Evolutionary conservation across 2,329 filamentous ascomycete genomes (phyloP), one percentile per base, ranked within the genome.

Genomic region (Colletotrichum sp.): DNA sequence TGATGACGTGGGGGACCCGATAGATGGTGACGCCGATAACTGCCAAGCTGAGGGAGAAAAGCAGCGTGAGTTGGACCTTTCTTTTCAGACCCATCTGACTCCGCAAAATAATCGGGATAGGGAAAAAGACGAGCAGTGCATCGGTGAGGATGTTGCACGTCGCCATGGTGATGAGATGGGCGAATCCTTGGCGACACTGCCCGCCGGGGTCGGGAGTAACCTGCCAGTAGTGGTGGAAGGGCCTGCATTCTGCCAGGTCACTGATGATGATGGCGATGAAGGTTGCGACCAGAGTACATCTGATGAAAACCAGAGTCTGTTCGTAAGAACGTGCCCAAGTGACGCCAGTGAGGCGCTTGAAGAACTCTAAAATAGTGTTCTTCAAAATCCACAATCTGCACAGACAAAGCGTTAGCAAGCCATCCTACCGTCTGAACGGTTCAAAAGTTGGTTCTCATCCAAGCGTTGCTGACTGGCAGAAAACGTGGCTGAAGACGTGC

Each of bases 371-470:
- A 73, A 99, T 94, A 43, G 96, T 95, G 80, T 94, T 91, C 84
- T 99, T 99, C 78, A 97, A 92, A 79, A 94, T 93, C 97, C 97
- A 99, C 75, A 99, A 92, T 80, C 95, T 98, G 81, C n/a, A 78
- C 39, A 60, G 70, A 63, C 55, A 32, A 77, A 43, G 63, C 30
- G 81, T 86, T 78, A 85, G 82, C 77, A 59, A 72, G 48, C 71
- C 65, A 43, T 70, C 24, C 34, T 65, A 63, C 36, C 73, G 57
- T 43, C 30, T 28, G 8, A 32, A 32, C 61, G 68, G 72, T 52
- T n/a, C 30, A 21, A 71, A n/a, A 24, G 36, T 26, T 30, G 32
- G 57, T 18, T 63, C 18, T 16, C 43, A 39, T 18, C n/a, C 36
- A 32, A 26, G 13, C 26, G 39, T 36, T 63, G 55, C 24, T 34